Evolutionary conservation across 2,329 filamentous ascomycete genomes (phyloP).

Genomic region (Monosporascus cannonballus): DNA sequence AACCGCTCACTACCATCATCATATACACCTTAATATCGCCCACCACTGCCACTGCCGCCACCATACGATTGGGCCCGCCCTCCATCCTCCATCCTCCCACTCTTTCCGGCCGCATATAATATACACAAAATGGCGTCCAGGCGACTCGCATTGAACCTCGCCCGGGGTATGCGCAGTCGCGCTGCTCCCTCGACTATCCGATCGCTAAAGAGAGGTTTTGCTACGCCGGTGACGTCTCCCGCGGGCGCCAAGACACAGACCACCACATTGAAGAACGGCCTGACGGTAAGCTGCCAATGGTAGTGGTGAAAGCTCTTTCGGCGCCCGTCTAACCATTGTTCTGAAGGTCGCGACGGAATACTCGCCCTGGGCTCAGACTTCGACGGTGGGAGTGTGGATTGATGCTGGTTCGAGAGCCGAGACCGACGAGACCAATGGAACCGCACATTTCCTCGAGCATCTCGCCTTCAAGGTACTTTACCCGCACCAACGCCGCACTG

Average conservation of each 20-base stretch:
- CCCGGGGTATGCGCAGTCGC: slow-evolving; percentile 83
- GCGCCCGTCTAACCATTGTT: slow-evolving; percentile 11
- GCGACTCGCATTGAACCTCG: slow-evolving; percentile 92
- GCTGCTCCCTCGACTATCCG: slow-evolving; percentile 73
- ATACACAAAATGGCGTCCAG: slow-evolving; percentile 75
- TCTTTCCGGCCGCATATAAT: slow-evolving; percentile 26
- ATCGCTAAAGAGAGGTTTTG: slow-evolving; percentile 79
- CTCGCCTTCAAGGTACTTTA: slow-evolving; percentile 90
- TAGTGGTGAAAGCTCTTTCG: slow-evolving; percentile 1
- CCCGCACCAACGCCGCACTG: slow-evolving; percentile 5
- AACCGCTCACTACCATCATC: slow-evolving; percentile 44
- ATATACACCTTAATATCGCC: not conserved
- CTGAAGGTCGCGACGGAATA: slow-evolving; percentile 91
- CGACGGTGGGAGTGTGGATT: slow-evolving; percentile 98
- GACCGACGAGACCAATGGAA: slow-evolving; percentile 98
- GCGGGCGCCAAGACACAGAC: slow-evolving; percentile 80
- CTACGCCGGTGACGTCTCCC: slow-evolving; percentile 65
- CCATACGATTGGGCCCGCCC: slow-evolving; percentile 8
- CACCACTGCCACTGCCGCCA: slow-evolving; percentile 25
- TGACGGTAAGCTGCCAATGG: slow-evolving; percentile 64
- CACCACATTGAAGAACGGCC: slow-evolving; percentile 93
- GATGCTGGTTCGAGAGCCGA: slow-evolving; percentile 97
- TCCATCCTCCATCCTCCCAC: slow-evolving; percentile 32
- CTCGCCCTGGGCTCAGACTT: slow-evolving; percentile 96
- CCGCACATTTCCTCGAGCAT: slow-evolving; percentile 98